Evolutionary conservation across 2,329 filamentous ascomycete species (phyloP), one percentile per base, ranked within the genome.

Genomic region (Lecanoromycetidae sp.): DNA sequence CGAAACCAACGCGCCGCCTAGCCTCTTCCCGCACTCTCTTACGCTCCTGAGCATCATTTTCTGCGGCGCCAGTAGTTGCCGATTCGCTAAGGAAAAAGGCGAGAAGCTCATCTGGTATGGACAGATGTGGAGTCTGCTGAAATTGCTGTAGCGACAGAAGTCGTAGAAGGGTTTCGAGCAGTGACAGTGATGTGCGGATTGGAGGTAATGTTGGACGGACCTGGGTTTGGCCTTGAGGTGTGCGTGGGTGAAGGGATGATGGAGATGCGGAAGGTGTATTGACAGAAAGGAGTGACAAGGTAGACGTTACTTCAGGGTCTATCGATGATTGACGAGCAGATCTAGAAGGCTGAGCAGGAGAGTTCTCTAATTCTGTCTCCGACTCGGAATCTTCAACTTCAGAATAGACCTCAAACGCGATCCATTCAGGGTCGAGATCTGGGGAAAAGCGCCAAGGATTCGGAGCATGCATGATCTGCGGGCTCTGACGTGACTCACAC

Each of bases 111-210:
- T 95, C 88, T 1, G 84, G 84, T 52, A 94, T 91, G 5, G 86
- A 77, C n/a, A 94, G 74, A 57, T 94, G 87, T 0, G 85, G 87
- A 33, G 79, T 76, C 69, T 95, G 88, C 60, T 94, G 84, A 62
- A 91, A 94, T 67, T 94, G 87, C 60, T 94, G 88, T 12, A 94
- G 75, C 19, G 87, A 86, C 4, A 84, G 81, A 38, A 95, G 74
- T 34, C 90, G 85, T 38, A 94, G 76, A 26, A 94, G 71, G 71
- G 90, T 91, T 63, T 95, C 88, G 45, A 95, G 76, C 7, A 94
- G 75, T 1, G 88, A 94, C 5, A 86, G 70, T 0, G 78, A 83
- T 1, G 79, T 81, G 45, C 75, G 76, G 55, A 84, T 75, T 23
- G 48, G 55, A 51, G 43, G 57, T 42, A 50, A 35, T 33, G 33